Evolutionary conservation across 202 grass and related monocot species (phyloP).

Genomic region (Zoysia matrella): DNA sequence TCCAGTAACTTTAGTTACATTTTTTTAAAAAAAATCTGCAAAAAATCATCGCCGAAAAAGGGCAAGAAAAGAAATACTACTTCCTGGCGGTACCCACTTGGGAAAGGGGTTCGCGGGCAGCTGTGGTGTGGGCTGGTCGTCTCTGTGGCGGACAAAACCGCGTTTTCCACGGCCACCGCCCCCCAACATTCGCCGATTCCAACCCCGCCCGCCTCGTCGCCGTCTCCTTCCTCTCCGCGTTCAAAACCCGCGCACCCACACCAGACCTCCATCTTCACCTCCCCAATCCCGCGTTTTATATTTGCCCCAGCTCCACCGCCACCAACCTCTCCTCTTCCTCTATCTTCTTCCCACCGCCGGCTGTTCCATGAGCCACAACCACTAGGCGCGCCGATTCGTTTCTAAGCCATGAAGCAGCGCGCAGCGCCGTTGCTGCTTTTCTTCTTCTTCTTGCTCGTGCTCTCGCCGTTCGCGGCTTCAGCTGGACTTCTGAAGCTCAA

Average conservation of each 20-base stretch:
- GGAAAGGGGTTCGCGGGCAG: slow-evolving; percentile 11
- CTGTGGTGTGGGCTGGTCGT: slow-evolving; percentile 21
- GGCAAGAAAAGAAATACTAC: neutral
- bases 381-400: slow-evolving; percentile 23
- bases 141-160: slow-evolving; percentile 40
- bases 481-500: slow-evolving; percentile 38
- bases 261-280: neutral
- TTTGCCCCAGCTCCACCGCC: slow-evolving; percentile 6
- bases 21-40: no score
- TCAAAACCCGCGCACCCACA: slow-evolving; percentile 25
- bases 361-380: slow-evolving; percentile 38
- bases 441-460: slow-evolving; percentile 19
- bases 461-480: slow-evolving; percentile 21
- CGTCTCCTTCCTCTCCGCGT: slow-evolving; percentile 1
- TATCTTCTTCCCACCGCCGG: neutral
- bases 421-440: slow-evolving; percentile 17
- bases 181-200: slow-evolving; percentile 47
- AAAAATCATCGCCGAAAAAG: neutral
- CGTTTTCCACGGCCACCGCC: slow-evolving; percentile 59
- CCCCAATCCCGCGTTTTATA: slow-evolving; percentile 18
- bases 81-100: neutral
- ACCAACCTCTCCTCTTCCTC: slow-evolving; percentile 5
- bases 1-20: no score
- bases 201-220: slow-evolving; percentile 21
- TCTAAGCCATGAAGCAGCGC: slow-evolving; percentile 9